Percentiles rank a stretch among this genome's conserved stretches.
phyloP scores from a whole-genome alignment of 2,329 filamentous ascomycete genomes.

The Sporothrix luriei region DNA sequence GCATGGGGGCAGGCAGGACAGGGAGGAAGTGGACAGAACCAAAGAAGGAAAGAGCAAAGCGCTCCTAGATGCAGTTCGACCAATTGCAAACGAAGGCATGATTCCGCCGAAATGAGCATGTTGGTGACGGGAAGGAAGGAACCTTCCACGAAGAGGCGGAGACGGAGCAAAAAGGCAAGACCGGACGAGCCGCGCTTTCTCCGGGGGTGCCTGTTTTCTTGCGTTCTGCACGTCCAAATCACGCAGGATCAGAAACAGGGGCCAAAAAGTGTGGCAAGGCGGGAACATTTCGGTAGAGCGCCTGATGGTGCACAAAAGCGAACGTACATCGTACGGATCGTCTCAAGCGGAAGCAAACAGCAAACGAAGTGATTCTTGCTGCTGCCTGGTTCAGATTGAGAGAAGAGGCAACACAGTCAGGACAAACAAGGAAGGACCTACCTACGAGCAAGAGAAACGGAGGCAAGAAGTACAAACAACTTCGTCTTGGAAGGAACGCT shows the following conservation, averaged over 20 bases:
- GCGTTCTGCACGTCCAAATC: background rate
- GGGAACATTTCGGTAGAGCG: conserved; percentile 1
- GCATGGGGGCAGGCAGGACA: background rate
- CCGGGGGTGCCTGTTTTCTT: background rate
- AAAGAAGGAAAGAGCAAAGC: conserved; percentile 14
- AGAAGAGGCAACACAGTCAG: background rate
- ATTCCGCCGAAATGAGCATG: background rate
- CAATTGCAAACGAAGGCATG: background rate
- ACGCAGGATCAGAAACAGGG: background rate
- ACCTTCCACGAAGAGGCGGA: background rate
- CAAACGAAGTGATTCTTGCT: background rate
- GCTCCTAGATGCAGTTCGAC: background rate
- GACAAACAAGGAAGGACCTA: background rate
- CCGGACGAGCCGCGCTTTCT: conserved; percentile 11
- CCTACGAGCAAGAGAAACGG: background rate
- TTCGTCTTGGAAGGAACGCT: background rate
- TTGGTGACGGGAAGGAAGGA: conserved; percentile 5
- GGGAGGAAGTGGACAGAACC: conserved; percentile 6
- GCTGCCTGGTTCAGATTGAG: background rate
- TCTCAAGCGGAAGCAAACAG: background rate
- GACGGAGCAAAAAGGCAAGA: conserved; percentile 4
- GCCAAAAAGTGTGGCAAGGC: background rate
- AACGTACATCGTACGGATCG: no score
- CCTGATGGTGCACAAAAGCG: background rate
- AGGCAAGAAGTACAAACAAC: background rate